These are phyloP conservation scores for Calocera cornea DNA, from an alignment of 768 basidiomycete genomes.

Conservation along the genomic window DNA sequence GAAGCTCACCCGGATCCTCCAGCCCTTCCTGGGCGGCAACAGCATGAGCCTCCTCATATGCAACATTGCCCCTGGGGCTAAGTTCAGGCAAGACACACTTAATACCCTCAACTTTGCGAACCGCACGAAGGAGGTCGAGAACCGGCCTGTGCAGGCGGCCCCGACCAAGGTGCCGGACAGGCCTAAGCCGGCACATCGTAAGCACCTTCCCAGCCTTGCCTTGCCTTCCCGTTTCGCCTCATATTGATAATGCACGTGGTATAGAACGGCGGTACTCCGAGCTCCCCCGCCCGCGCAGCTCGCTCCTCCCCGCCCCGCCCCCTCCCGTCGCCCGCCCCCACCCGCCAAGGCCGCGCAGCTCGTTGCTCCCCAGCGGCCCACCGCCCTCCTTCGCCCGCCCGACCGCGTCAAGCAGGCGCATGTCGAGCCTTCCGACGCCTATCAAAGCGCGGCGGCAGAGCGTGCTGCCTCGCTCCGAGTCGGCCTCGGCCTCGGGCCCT, in stretches of 20 bases:
- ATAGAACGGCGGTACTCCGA: not conserved
- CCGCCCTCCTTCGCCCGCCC: too few relatives aligned
- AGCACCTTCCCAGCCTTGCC: constrained; percentile 33
- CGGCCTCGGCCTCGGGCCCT: too few relatives aligned
- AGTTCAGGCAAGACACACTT: constrained; percentile 73
- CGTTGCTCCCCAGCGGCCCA: too few relatives aligned
- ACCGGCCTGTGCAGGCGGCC: constrained; percentile 19
- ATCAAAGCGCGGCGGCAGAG: constrained; percentile 21
- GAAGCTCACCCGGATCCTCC: constrained; percentile 74
- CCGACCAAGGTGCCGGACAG: not conserved
- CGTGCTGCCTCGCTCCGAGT: too few relatives aligned
- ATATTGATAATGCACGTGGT: constrained; percentile 17
- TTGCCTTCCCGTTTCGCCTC: constrained; percentile 31
- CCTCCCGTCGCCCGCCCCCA: not conserved
- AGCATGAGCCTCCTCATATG: constrained; percentile 72
- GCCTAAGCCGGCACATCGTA: constrained; percentile 34
- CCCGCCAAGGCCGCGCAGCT: too few relatives aligned
- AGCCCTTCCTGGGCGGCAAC: constrained; percentile 77
- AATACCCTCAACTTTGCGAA: constrained; percentile 87
- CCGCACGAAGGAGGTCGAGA: constrained; percentile 76
- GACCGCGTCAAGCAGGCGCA: not conserved
- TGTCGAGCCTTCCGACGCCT: not conserved
- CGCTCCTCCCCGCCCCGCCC: not conserved
- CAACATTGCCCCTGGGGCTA: constrained; percentile 70
- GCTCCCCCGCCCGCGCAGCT: not conserved